Evolutionary conservation across 2,329 filamentous ascomycete species (phyloP), one percentile per base, ranked within the genome.

Genomic region (Colletotrichum truncatum): DNA sequence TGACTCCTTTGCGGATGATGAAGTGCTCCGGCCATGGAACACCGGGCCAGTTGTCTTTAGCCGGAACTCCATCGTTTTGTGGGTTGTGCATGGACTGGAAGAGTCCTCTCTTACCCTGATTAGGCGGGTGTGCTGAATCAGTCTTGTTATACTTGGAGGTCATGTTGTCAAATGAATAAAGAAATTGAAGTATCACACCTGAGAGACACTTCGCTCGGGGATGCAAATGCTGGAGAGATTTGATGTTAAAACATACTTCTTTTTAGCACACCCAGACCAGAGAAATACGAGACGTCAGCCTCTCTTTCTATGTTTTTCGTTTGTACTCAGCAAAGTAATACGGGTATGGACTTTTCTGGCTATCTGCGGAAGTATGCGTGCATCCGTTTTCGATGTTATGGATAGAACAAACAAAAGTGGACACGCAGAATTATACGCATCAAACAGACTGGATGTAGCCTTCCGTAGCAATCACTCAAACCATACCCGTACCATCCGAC

Each of bases 21-120:
- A 82, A 84, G 70, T 81, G 76, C 8, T 69, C 70, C 4, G 74
- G 75, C 4, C 65, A 62, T 16, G 72, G 66, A 3, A 21, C n/a
- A n/a, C n/a, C 21, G 12, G 30, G 38, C n/a, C 7, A 9, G 26
- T 36, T 14, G 7, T 12, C n/a, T 36, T 25, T 65, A 14, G 14
- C 53, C 16, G 21, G 2, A 18, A n/a, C 6, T 16, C 23, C 32
- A 12, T 52, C 43, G 25, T 59, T 30, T 10, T 51, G 41, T 7
- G 64, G 59, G 18, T 57, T 59, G 39, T 68, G 67, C 10, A 64
- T 67, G 10, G 67, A 68, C 26, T 60, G 49, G 10, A 53, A 56
- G 14, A 68, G 54, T 10, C 67, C 67, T 26, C 30, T 60, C 36
- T 23, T 63, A 38, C 23, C 38, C 23, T 38, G 36, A 18, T 52